These are phyloP conservation scores for Chalciporus sp. DNA, from an alignment of 1,284 basidiomycete species.

Conservation along the genomic window DNA sequence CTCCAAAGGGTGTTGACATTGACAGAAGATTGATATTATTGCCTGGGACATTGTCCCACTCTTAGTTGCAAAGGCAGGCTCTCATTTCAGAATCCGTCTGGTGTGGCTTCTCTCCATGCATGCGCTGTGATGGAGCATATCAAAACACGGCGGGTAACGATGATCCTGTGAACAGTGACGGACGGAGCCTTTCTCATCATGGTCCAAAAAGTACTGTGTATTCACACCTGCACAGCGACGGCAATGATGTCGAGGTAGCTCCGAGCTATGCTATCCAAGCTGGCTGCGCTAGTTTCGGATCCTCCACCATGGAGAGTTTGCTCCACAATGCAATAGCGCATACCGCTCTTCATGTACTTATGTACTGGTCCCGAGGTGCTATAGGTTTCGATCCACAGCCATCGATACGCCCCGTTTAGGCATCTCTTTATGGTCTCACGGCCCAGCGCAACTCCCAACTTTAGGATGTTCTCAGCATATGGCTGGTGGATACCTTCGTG, in stretches of 20 bases:
- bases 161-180: not conserved
- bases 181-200: not conserved
- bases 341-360: too few species aligned
- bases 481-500: too few species aligned
- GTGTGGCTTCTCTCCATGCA: not conserved
- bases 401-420: not conserved
- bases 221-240: not conserved
- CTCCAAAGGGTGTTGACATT: too few species aligned
- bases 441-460: not conserved
- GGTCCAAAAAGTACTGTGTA: not conserved
- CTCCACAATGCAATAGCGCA: too few species aligned
- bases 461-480: too few species aligned
- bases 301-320: too few species aligned
- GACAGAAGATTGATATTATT: too few species aligned
- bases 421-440: constrained; percentile 16
- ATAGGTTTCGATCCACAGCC: not conserved
- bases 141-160: not conserved
- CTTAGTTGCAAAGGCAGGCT: too few species aligned
- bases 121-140: not conserved
- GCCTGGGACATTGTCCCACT: too few species aligned
- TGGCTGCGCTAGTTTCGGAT: too few species aligned
- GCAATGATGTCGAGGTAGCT: not conserved
- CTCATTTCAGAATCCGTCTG: not conserved
- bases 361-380: too few species aligned
- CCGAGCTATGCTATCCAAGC: too few species aligned